A percentile compares a stretch with the other conserved stretches of the same genome.
phyloP scores from a whole-genome alignment of 192 early-diverging fungal genomes.

The Coemansia sp. region DNA sequence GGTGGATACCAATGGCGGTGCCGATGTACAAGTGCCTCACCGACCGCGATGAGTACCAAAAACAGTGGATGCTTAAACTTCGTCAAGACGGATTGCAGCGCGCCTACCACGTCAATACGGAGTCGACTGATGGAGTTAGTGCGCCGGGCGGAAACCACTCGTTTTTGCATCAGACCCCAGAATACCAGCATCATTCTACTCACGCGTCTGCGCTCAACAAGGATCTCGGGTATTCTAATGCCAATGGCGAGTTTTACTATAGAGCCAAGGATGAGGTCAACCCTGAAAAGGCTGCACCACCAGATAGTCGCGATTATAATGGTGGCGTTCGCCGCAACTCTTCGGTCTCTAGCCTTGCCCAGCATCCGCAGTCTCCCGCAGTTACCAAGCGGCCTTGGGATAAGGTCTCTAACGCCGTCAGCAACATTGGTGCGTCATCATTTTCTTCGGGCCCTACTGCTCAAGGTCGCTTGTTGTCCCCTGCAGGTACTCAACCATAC shows the following conservation, averaged over 20 bases:
- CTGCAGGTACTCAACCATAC: background rate
- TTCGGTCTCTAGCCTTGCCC: background rate
- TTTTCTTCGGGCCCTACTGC: background rate
- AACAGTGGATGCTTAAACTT: conserved; percentile 26
- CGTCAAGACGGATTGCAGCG: conserved; percentile 38
- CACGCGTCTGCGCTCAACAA: background rate
- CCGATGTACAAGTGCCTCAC: conserved; percentile 35
- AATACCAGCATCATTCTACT: background rate
- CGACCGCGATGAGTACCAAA: conserved; percentile 20
- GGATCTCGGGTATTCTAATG: background rate
- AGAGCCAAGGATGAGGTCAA: background rate
- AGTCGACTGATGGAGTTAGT: background rate
- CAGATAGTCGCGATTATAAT: background rate
- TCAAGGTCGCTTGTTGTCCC: background rate
- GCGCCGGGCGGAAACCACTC: background rate
- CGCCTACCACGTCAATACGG: conserved; percentile 19
- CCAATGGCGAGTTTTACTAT: background rate
- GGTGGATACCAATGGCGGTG: conserved; percentile 49
- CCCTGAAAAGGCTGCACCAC: background rate
- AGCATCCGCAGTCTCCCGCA: background rate
- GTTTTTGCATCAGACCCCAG: background rate
- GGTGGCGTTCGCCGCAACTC: background rate
- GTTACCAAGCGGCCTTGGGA: background rate
- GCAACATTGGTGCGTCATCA: background rate
- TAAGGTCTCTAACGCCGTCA: background rate